Evolutionary conservation across 2,329 filamentous ascomycete genomes (phyloP).

Genomic region (Pseudogymnoascus sp.): DNA sequence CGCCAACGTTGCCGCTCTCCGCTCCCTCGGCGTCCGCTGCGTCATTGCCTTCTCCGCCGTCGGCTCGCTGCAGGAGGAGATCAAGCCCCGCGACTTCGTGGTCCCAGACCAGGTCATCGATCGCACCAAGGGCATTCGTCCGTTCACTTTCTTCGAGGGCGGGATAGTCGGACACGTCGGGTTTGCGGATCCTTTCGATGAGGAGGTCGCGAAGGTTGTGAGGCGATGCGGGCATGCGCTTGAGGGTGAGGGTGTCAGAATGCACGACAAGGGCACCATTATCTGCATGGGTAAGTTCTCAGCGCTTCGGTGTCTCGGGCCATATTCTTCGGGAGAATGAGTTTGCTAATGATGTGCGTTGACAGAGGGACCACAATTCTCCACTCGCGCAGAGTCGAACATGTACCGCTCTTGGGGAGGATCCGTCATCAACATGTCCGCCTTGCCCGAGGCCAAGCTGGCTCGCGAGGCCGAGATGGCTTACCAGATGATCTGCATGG

Average conservation of each 20-base stretch:
- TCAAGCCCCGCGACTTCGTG: constrained; percentile 94
- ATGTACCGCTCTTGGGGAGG: constrained; percentile 94
- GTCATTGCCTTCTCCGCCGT: constrained; percentile 95
- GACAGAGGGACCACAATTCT: constrained; percentile 93
- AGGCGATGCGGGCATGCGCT: constrained; percentile 65
- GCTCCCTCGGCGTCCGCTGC: constrained; percentile 78
- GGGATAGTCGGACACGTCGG: constrained; percentile 90
- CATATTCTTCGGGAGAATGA: not conserved
- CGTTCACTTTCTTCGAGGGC: constrained; percentile 91
- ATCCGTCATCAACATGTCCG: constrained; percentile 96
- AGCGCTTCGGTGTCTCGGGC: constrained; percentile 4
- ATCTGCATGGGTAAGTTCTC: constrained; percentile 74
- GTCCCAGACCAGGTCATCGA: constrained; percentile 96
- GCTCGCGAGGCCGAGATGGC: constrained; percentile 92
- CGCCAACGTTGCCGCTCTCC: constrained; percentile 96
- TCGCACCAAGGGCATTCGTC: constrained; percentile 83
- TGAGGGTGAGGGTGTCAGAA: constrained; percentile 71
- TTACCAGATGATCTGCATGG: constrained; percentile 99
- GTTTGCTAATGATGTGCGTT: not conserved
- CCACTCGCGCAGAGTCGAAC: constrained; percentile 87
- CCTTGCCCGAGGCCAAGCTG: constrained; percentile 89
- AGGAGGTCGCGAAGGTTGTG: constrained; percentile 65
- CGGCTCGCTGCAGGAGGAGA: constrained; percentile 82
- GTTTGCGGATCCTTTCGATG: constrained; percentile 93
- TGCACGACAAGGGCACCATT: constrained; percentile 78